phyloP scores from a whole-genome alignment of 2,329 filamentous ascomycete genomes.

The Colletotrichum horii region DNA sequence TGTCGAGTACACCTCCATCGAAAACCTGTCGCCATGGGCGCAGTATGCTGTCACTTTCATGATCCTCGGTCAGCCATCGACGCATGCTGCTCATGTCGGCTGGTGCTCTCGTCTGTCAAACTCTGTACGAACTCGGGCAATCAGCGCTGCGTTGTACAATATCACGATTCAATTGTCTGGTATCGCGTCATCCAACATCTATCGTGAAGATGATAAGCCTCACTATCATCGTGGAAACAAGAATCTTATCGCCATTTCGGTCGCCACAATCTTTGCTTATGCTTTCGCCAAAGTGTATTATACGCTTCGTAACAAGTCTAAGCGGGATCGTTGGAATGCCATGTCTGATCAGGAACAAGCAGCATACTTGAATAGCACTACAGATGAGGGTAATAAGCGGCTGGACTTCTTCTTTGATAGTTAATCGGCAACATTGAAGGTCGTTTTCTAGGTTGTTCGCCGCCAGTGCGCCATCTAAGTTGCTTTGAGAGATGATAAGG shows the following conservation, averaged over 20 bases:
- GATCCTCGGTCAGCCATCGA: neutral
- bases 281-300: conserved; percentile 58
- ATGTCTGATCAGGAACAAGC: conserved; percentile 45
- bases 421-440: no score
- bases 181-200: conserved; percentile 44
- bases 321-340: conserved; percentile 49
- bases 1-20: neutral
- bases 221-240: conserved; percentile 50
- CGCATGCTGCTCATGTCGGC: conserved; percentile 30
- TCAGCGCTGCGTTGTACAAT: conserved; percentile 64
- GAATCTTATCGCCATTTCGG: conserved; percentile 51
- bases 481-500: no score
- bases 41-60: neutral
- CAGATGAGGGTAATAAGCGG: conserved; percentile 49
- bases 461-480: no score
- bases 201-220: conserved; percentile 41
- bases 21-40: conserved; percentile 25
- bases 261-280: conserved; percentile 31
- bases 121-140: conserved; percentile 61
- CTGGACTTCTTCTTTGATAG: conserved; percentile 46
- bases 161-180: conserved; percentile 38
- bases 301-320: conserved; percentile 48
- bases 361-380: conserved; percentile 39
- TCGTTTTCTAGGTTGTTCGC: no score
- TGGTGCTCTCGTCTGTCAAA: conserved; percentile 64